Evolutionary conservation across 176 grass and related monocot species (phyloP), one percentile per base, ranked within the genome.

Genomic region (Avena atlantica): DNA sequence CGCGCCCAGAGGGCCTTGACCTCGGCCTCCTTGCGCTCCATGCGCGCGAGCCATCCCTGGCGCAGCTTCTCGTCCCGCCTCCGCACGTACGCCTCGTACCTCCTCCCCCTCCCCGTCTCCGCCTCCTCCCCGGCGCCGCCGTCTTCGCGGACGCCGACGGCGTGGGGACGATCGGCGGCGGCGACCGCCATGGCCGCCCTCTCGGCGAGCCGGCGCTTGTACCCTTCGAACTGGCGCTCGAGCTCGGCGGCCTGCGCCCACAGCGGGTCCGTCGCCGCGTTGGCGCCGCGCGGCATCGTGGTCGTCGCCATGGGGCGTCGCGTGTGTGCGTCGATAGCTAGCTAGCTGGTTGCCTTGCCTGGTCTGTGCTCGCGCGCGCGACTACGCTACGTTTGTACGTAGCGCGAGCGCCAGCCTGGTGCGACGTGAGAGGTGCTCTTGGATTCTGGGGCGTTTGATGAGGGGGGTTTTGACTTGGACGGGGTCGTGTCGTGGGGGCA

Each of bases 21-120:
- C 88, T 95, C 84, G 50, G 83, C 89, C 69, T 86, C 91, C 83
- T 93, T 95, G 62, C 63, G 73, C 80, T 91, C 91, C 89, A 89
- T 91, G 60, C 86, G 79, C 47, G 71, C 75, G 75, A 77, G 91
- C 89, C 80, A 91, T 15, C 87, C 91, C 21, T 91, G 86, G 2
- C 86, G 84, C 68, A 93, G 81, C 87, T 86, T 90, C 89, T 89
- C 91, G 83, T 95, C 91, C 76, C 93, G 51, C 82, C 67, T 56
- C 83, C 80, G 65, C 80, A 87, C 81, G 83, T 95, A 95, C 25
- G 78, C 81, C 40, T 91, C 86, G 82, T 92, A 90, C 45, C 83
- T 70, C 86, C 66, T 75, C 4, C 88, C 91, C 87, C 86, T 91
- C 23, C 68, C 79, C 50, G 34, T 77, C 45, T 9, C 82, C 17